phyloP scores from a whole-genome alignment of 2,329 filamentous ascomycete species.

The Seiridium unicorne region DNA sequence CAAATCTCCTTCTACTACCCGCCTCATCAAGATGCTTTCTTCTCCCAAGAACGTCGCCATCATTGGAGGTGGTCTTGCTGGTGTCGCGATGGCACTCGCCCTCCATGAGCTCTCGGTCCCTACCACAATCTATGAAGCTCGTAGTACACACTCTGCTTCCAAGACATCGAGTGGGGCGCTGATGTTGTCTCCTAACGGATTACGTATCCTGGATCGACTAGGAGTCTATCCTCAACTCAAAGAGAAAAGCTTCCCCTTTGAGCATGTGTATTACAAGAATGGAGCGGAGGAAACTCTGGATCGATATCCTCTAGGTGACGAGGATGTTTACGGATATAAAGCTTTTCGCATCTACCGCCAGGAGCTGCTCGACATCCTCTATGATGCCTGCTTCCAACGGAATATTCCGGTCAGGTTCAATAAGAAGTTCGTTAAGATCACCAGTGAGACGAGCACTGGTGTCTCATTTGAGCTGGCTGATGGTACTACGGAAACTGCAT shows the following conservation, averaged over 20 bases:
- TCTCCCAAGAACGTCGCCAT: constrained; percentile 10
- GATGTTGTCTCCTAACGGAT: constrained; percentile 59
- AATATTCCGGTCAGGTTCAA: constrained; percentile 43
- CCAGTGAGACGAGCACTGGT: constrained; percentile 33
- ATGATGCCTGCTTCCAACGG: constrained; percentile 34
- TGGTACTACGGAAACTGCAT: constrained; percentile 36
- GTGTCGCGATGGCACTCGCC: constrained; percentile 53
- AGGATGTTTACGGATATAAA: constrained; percentile 48
- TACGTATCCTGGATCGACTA: constrained; percentile 50
- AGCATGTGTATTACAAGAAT: constrained; percentile 45
- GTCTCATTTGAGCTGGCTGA: constrained; percentile 48
- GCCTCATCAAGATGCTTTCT: background rate
- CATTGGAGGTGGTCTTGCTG: constrained; percentile 14
- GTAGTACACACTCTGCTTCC: constrained; percentile 27
- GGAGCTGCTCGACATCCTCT: constrained; percentile 47
- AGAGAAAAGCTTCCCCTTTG: constrained; percentile 47
- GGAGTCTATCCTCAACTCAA: constrained; percentile 45
- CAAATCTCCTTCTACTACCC: background rate
- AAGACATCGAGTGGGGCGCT: constrained; percentile 50
- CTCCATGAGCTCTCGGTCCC: constrained; percentile 49
- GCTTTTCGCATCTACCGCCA: constrained; percentile 54
- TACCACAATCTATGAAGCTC: constrained; percentile 49
- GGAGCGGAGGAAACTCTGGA: constrained; percentile 28
- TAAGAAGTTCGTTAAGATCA: constrained; percentile 45
- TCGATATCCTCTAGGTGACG: constrained; percentile 43